phyloP scores from a whole-genome alignment of 2,329 filamentous ascomycete genomes.

The Cyphellophora europaea region DNA sequence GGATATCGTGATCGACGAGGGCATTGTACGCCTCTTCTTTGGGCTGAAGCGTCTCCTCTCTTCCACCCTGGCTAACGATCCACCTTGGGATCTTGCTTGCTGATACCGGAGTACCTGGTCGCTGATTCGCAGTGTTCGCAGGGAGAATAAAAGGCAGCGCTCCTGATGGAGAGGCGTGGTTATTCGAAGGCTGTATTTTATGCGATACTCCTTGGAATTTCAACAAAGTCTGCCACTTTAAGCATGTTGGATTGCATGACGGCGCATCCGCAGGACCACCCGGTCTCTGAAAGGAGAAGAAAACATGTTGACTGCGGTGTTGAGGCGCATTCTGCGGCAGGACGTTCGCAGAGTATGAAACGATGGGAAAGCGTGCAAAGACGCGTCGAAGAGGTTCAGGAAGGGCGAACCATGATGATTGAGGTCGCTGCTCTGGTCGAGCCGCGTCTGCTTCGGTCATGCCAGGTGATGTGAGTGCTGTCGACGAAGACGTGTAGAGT shows the following conservation, averaged over 20 bases:
- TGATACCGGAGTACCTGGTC: constrained; percentile 38
- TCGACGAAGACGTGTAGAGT: no score
- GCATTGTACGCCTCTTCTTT: constrained; percentile 68
- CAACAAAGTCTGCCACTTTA: constrained; percentile 95
- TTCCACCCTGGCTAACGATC: constrained; percentile 31
- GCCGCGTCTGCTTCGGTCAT: constrained; percentile 4
- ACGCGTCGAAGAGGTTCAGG: constrained; percentile 70
- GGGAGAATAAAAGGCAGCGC: constrained; percentile 81
- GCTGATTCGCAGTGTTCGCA: constrained; percentile 18
- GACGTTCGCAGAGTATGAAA: constrained; percentile 64
- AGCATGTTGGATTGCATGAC: constrained; percentile 83
- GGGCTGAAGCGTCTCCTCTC: constrained; percentile 42
- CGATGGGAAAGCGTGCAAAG: constrained; percentile 76
- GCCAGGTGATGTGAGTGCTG: no score
- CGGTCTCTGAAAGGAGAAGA: constrained; percentile 69
- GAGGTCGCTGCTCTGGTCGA: background rate
- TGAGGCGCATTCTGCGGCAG: constrained; percentile 55
- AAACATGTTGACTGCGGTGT: constrained; percentile 40
- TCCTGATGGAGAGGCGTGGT: constrained; percentile 86
- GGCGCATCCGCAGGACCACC: constrained; percentile 50
- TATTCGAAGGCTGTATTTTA: constrained; percentile 62
- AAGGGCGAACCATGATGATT: constrained; percentile 24
- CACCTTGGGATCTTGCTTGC: constrained; percentile 63
- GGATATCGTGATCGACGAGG: constrained; percentile 66
- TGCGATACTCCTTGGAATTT: constrained; percentile 65